Conservation (phyloP, 345 rosid species). For the Physaria fendleri region DNA sequence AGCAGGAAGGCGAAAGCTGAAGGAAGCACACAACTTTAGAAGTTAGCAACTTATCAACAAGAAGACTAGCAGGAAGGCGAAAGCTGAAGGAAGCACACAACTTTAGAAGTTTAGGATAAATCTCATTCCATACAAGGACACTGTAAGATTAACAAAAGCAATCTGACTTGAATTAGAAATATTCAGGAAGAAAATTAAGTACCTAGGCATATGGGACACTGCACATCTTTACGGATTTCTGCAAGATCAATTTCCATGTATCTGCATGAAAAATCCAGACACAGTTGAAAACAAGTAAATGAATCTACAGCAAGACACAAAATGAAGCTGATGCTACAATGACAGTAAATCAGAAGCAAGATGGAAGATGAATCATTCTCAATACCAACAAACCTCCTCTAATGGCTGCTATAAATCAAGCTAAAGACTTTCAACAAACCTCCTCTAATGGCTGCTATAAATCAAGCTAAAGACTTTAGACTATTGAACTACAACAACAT, state of each 20-base stretch:
- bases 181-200: slow-evolving; percentile 4
- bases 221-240: slow-evolving; percentile 68
- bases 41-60: slow-evolving; percentile 3
- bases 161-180: background rate
- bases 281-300: background rate
- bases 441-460: background rate
- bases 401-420: background rate
- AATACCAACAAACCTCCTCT: background rate
- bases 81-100: background rate
- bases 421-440: background rate
- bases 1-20: no score
- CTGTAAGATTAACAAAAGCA: background rate
- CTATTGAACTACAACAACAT: background rate
- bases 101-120: background rate
- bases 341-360: background rate
- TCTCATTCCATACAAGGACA: background rate
- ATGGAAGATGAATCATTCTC: background rate
- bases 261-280: slow-evolving; percentile 34
- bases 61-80: no score
- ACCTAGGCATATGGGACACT: slow-evolving; percentile 81
- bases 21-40: background rate
- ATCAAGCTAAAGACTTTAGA: background rate
- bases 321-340: background rate
- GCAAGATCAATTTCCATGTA: slow-evolving; percentile 42
- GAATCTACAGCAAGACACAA: background rate